These are phyloP conservation scores for Phytophthora multivora DNA, from an alignment of 352 stramenopile species.

Conservation along the genomic window DNA sequence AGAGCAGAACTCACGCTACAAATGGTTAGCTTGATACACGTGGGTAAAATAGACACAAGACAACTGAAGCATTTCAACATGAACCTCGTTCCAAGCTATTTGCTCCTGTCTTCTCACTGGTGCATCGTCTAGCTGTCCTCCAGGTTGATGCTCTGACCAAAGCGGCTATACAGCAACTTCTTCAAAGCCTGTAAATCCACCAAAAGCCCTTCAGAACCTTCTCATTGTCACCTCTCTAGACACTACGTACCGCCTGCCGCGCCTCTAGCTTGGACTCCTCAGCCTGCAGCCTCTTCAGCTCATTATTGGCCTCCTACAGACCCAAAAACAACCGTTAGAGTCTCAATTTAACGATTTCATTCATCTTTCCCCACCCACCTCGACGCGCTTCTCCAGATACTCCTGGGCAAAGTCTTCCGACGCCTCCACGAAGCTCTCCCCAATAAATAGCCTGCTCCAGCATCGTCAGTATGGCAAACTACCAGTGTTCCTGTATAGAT, in stretches of 20 bases:
- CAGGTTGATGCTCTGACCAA: conserved; percentile 97
- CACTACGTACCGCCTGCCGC: conserved; percentile 77
- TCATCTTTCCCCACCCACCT: conserved; percentile 42
- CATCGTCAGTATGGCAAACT: background rate
- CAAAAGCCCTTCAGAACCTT: conserved; percentile 7
- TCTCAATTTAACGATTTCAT: background rate
- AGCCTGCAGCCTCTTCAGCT: conserved; percentile 81
- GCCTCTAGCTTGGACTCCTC: conserved; percentile 91
- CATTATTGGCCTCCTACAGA: conserved; percentile 65
- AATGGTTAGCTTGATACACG: conserved; percentile 40
- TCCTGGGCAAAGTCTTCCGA: conserved; percentile 95
- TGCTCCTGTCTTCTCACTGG: background rate
- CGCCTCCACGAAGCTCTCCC: conserved; percentile 95
- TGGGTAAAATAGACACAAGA: conserved; percentile 10
- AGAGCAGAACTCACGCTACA: conserved; percentile 62
- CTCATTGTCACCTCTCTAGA: background rate
- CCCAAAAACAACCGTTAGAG: background rate
- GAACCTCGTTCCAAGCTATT: conserved; percentile 13
- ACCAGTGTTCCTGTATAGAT: background rate
- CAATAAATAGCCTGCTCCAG: conserved; percentile 86
- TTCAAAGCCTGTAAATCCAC: conserved; percentile 75
- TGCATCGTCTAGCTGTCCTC: conserved; percentile 84
- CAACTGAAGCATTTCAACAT: conserved; percentile 8
- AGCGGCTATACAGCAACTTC: conserved; percentile 95
- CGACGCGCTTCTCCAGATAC: conserved; percentile 92